These are phyloP conservation scores for Podila horticola DNA, from an alignment of 192 early-diverging fungal genomes.

Conservation along the genomic window DNA sequence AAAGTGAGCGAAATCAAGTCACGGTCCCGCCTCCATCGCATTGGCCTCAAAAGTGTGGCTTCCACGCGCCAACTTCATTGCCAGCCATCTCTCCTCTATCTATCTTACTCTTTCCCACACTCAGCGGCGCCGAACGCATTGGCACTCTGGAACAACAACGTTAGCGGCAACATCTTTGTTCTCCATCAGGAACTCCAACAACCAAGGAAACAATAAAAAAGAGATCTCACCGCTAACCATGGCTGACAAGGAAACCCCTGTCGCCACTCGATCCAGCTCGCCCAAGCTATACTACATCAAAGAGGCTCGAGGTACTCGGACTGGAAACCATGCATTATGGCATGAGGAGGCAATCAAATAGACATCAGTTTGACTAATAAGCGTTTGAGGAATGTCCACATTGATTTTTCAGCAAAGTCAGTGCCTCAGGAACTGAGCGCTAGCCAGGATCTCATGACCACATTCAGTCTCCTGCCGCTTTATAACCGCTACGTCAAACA, in stretches of 20 bases:
- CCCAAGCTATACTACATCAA: conserved; percentile 46
- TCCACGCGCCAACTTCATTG: no score
- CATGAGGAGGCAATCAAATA: not conserved
- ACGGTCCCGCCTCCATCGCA: no score
- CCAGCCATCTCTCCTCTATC: no score
- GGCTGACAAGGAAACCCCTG: conserved; percentile 29
- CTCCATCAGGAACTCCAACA: not conserved
- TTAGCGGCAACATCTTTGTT: no score
- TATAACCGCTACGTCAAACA: conserved; percentile 50
- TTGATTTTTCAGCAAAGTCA: conserved; percentile 15
- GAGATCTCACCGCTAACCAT: not conserved
- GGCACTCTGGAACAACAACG: no score
- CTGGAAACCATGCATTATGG: not conserved
- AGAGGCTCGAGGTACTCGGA: conserved; percentile 39
- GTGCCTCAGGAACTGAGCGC: conserved; percentile 35
- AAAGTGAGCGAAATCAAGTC: no score
- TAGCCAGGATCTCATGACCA: conserved; percentile 47
- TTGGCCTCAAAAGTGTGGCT: no score
- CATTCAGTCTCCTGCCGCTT: conserved; percentile 46
- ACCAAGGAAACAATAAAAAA: not conserved
- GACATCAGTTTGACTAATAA: no score
- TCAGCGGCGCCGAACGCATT: no score
- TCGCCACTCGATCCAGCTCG: conserved; percentile 14
- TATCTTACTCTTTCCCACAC: no score
- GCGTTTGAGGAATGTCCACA: no score